Evolutionary conservation across 2,329 filamentous ascomycete species (phyloP).

Genomic region (Trichoderma cornu-damae): DNA sequence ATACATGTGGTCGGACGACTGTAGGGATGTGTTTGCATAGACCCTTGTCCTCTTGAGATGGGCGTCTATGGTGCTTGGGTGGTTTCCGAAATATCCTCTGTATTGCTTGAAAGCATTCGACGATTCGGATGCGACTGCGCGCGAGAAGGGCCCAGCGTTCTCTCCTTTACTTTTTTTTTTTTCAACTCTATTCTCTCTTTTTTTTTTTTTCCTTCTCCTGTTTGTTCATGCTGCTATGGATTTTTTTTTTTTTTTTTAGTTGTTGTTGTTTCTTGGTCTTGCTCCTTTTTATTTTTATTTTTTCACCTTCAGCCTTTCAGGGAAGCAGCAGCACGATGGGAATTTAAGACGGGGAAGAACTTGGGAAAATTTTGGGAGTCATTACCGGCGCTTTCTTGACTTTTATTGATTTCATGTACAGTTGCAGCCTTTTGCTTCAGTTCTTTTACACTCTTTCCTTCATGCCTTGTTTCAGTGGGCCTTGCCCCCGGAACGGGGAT

Average conservation of each 20-base stretch:
- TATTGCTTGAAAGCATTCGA: not conserved
- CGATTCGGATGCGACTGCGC: not conserved
- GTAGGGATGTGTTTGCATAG: conserved; percentile 8
- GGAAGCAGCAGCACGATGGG: conserved; percentile 22
- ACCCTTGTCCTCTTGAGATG: not conserved
- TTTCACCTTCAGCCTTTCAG: conserved; percentile 9
- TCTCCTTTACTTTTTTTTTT: not conserved
- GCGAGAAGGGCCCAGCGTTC: not conserved
- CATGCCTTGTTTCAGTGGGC: not conserved
- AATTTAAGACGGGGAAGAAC: conserved; percentile 23
- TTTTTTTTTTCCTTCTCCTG: not conserved
- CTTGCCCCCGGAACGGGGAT: conserved; percentile 14
- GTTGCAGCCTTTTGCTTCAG: conserved; percentile 10
- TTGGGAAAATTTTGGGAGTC: conserved; percentile 25
- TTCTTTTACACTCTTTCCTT: conserved; percentile 7
- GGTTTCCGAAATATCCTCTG: not conserved
- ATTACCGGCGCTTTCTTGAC: conserved; percentile 25
- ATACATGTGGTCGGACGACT: not conserved
- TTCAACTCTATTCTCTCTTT: no score
- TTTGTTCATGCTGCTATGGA: not conserved
- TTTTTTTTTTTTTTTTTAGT: not conserved
- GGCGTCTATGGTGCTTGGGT: not conserved
- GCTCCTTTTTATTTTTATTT: conserved; percentile 7
- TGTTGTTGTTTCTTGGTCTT: conserved; percentile 12
- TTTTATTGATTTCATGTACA: conserved; percentile 18